Conservation (phyloP, 345 rosid genomes). For the Crucihimalaya himalaica region DNA sequence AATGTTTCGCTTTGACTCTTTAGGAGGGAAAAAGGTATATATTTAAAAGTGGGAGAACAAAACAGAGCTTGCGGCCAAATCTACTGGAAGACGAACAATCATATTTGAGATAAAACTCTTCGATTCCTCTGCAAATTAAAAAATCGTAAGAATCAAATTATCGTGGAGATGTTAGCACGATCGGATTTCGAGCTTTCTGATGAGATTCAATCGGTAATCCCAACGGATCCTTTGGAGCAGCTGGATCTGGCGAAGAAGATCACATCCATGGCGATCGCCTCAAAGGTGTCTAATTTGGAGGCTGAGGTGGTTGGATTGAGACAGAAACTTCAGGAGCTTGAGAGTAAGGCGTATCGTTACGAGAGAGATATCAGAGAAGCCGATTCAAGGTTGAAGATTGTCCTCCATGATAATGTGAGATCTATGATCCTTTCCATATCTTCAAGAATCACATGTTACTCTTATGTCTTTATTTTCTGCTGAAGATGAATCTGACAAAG, state of each 20-base stretch:
- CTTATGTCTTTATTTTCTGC: not conserved
- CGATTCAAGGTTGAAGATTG: constrained; percentile 53
- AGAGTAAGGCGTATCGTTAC: constrained; percentile 48
- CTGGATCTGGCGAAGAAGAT: constrained; percentile 93
- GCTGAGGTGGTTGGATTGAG: constrained; percentile 49
- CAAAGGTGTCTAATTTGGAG: constrained; percentile 72
- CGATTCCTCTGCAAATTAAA: no score
- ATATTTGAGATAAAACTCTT: not conserved
- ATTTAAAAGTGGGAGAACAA: not conserved
- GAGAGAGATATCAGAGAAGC: constrained; percentile 54
- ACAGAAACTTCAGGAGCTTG: constrained; percentile 53
- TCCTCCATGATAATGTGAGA: constrained; percentile 59
- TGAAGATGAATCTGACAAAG: constrained; percentile 57
- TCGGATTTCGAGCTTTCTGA: constrained; percentile 61
- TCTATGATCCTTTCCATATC: not conserved
- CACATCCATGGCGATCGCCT: constrained; percentile 83
- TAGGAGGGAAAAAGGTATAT: constrained; percentile 3
- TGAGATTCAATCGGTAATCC: constrained; percentile 67
- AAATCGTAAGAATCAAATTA: not conserved
- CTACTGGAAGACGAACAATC: not conserved
- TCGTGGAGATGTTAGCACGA: constrained; percentile 24
- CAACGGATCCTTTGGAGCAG: constrained; percentile 79
- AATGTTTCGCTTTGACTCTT: constrained; percentile 11
- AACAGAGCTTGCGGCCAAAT: not conserved
- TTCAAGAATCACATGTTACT: not conserved